Base-by-base conservation (phyloP, 2,329 filamentous ascomycete species). In the Trichothecium roseum region DNA sequence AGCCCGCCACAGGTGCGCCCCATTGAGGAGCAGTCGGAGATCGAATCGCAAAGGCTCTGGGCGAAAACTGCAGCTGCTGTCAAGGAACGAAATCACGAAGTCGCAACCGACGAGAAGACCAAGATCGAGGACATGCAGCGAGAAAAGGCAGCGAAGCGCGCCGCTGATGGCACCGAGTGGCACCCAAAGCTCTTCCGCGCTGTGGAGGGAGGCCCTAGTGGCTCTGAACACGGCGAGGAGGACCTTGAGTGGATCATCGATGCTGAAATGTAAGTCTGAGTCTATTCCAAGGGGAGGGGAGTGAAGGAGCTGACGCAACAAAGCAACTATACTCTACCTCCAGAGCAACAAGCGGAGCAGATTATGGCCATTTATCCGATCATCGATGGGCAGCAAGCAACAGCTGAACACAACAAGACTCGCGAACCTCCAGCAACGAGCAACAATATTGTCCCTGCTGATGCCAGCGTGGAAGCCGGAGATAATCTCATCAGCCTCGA, bases 211-310 rank as follows among this genome's bases (percentile, higher is more conserved):
- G 83, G 80, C 2, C 76, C 78, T 2, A 81, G 79, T 22, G 79
- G 78, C 2, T 54, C 70, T 4, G 84, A 91, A 43, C 80, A 89
- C 53, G 84, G 84, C 18, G 84, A 93, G 55, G 86, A 93, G 53
- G 85, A 84, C 45, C 64, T 98, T 20, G 91, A 96, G 59, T 98
- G 86, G 85, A 88, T 96, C 51, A 84, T 98, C 50, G 82, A 89
- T 56, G 81, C 88, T 2, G 69, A 79, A 37, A 74, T 98, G 87
- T 94, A 60, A 52, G 68, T 56, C n/a, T 24, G 20, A 7, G 18
- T 15, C 12, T 18, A 5, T 4, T 9, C 9, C 8, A 27, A 8
- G n/a, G 24, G 13, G 28, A 6, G 13, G 28, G 28, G 13, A 13
- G 5, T n/a, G 28, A 13, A 29, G 28, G 28, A 20, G 22, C 40